Base-by-base conservation (phyloP, 1,284 basidiomycete genomes). In the Porodaedalea pini region DNA sequence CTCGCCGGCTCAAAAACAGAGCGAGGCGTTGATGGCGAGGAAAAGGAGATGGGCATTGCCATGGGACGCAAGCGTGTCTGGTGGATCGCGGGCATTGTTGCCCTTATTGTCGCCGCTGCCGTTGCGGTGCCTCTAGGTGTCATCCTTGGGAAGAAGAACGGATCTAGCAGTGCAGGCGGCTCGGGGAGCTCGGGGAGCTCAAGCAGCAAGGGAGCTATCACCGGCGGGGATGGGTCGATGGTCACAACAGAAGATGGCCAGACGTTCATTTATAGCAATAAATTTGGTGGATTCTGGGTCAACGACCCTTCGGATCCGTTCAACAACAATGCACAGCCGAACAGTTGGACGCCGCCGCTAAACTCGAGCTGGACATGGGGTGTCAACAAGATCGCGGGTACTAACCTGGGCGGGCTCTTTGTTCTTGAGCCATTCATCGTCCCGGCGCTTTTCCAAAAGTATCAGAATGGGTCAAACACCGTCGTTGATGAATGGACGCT, bases 401-500 rank as follows among this genome's bases (percentile, higher is more conserved):
- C 90, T 59, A 90, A 90, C 68, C 73, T 86, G 41, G 85, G 85
- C 41, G 86, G 87, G 11, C 78, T 77, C 76, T 72, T 79, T 27
- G 71, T 72, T 3, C 70, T 74, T 8, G 87, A 89, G 70, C 87
- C 87, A 0, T 87, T 87, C 70, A 84, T 87, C 71, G 73, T 74
- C 15, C 82, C 82, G 1, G 67, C 69, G 29, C 67, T 79, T 27
- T 79, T 79, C 67, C 75, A 95, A 74, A 71, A 70, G 58, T 74
- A 75, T 59, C 68, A 66, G 31, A 75, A 68, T 17, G 63, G 62
- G 27, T 72, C 80, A 5, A 59, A 37, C 19, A 31, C 48, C 10
- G 71, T 74, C 13, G 71, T 81, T 25, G 92, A 94, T 70, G 92
- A 94, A 70, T 94, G 86, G 84, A 85, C 82, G 1, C 74, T 94